These are phyloP conservation scores for Exophiala sp. DNA, from an alignment of 2,329 filamentous ascomycete species.

Conservation along the genomic window DNA sequence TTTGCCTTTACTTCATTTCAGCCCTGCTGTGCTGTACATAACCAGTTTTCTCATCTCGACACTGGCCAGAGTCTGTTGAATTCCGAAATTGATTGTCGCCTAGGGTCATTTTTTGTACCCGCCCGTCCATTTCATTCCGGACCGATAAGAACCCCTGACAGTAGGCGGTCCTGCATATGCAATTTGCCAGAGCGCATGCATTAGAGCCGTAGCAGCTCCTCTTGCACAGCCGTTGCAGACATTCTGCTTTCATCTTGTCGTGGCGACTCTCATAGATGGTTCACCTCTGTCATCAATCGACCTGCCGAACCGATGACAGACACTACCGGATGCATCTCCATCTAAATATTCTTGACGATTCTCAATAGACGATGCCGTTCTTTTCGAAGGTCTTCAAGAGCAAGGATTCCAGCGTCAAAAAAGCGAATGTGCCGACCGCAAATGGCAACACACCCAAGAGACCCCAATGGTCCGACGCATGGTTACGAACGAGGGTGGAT, in stretches of 20 bases:
- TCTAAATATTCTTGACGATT: constrained; percentile 1
- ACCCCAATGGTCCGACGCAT: constrained; percentile 83
- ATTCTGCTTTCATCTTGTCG: background rate
- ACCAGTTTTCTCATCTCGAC: constrained; percentile 8
- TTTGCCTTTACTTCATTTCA: constrained; percentile 1
- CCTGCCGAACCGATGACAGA: constrained; percentile 16
- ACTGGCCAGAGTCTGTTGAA: constrained; percentile 9
- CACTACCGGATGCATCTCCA: background rate
- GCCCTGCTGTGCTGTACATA: constrained; percentile 12
- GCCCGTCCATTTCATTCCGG: constrained; percentile 13
- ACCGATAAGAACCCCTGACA: constrained; percentile 20
- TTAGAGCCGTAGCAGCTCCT: background rate
- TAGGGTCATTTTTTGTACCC: constrained; percentile 3
- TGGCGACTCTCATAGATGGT: background rate
- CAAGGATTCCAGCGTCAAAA: constrained; percentile 68
- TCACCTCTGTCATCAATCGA: background rate
- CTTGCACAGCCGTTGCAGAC: background rate
- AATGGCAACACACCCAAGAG: constrained; percentile 58
- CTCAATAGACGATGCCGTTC: constrained; percentile 48
- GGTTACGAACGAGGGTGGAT: constrained; percentile 74
- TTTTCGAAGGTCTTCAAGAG: constrained; percentile 66
- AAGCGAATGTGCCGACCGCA: constrained; percentile 50
- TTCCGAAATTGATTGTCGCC: constrained; percentile 4
- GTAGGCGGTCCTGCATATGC: constrained; percentile 16
- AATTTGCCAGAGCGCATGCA: constrained; percentile 13